A percentile compares a stretch with the other conserved stretches of the same genome.
phyloP scores from a whole-genome alignment of 139 green algal genomes.

The Edaphochlamys debaryana region DNA sequence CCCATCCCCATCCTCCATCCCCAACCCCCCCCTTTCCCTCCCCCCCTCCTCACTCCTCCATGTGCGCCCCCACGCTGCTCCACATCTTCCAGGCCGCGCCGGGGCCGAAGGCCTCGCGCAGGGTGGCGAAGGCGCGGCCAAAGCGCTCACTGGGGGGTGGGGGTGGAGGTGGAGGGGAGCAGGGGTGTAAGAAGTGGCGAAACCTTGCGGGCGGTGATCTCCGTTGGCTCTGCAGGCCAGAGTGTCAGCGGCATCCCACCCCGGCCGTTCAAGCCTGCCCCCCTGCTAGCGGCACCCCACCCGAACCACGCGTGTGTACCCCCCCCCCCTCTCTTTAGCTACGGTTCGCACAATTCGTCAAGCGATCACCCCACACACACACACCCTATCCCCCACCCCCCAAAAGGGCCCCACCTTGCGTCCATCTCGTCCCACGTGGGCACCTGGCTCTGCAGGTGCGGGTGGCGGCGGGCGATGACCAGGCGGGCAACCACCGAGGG shows the following conservation, averaged over 20 bases:
- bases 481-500: not conserved
- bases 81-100: conserved; percentile 51
- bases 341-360: no score
- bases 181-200: no score
- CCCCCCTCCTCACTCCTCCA: not conserved
- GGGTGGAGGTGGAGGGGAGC: not conserved
- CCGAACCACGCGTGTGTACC: no score
- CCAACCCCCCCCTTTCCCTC: no score
- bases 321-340: no score
- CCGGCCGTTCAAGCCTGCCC: no score
- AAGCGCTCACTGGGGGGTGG: conserved; percentile 40
- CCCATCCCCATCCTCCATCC: no score
- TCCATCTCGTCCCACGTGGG: conserved; percentile 19
- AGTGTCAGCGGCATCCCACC: no score
- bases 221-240: no score
- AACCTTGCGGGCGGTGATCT: no score
- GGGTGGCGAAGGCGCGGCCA: conserved; percentile 47
- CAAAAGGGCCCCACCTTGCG: conserved; percentile 5
- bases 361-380: not conserved
- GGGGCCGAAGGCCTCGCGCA: conserved; percentile 45
- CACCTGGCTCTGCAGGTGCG: not conserved
- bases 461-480: not conserved
- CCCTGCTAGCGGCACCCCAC: no score
- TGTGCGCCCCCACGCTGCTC: not conserved
- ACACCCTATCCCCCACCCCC: not conserved